Evolutionary conservation across 2,329 filamentous ascomycete genomes (phyloP).

Genomic region (Calonectria ilicicola): DNA sequence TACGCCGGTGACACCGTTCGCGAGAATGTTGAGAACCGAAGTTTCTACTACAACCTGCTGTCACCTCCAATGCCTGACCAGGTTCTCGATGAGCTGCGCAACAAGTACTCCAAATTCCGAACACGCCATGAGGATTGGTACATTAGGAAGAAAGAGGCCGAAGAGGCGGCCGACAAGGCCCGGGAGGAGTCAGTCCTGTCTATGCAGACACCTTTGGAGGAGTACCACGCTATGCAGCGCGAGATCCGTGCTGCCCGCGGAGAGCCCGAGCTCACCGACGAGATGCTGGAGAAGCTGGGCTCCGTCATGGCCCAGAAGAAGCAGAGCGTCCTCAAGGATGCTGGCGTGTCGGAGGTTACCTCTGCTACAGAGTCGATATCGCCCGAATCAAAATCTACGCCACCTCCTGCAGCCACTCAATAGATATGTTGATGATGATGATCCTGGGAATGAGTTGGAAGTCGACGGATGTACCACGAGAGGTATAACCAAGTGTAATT

Average conservation of each 20-base stretch:
- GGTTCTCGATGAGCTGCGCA: constrained; percentile 88
- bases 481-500: constrained; percentile 45
- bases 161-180: constrained; percentile 61
- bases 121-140: constrained; percentile 84
- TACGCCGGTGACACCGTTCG: constrained; percentile 78
- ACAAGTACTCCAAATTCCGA: constrained; percentile 85
- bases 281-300: constrained; percentile 73
- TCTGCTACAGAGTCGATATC: constrained; percentile 29
- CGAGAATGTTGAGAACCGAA: constrained; percentile 78
- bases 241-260: constrained; percentile 63
- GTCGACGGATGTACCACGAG: constrained; percentile 28
- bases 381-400: constrained; percentile 26
- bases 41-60: constrained; percentile 83
- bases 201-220: constrained; percentile 69
- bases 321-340: constrained; percentile 53
- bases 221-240: constrained; percentile 68
- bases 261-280: constrained; percentile 66
- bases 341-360: constrained; percentile 50
- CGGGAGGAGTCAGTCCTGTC: constrained; percentile 43
- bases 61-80: constrained; percentile 80
- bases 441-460: constrained; percentile 18
- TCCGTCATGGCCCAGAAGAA: constrained; percentile 70
- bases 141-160: constrained; percentile 71
- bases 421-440: constrained; percentile 20
- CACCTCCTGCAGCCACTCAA: constrained; percentile 33